Percentiles rank a stretch among this genome's conserved stretches.
Evolutionary conservation across 2,329 filamentous ascomycete species (phyloP).

Genomic region (Calonectria hongkongensis): DNA sequence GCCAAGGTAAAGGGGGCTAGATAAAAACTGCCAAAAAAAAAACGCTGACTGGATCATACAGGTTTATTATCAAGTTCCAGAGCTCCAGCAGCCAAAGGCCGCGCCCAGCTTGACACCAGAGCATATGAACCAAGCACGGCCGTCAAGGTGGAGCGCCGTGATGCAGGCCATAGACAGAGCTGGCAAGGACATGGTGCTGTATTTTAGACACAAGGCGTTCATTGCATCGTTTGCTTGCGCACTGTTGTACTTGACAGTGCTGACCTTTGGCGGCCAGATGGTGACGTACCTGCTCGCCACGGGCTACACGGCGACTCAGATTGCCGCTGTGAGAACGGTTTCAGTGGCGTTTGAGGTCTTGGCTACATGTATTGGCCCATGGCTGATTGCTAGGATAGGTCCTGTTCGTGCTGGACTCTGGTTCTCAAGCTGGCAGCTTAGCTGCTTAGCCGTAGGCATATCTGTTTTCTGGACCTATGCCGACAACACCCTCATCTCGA

Average conservation of each 20-base stretch:
- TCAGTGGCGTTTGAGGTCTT: conserved; percentile 74
- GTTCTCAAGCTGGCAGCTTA: conserved; percentile 81
- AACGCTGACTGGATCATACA: conserved; percentile 30
- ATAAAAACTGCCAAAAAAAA: too few relatives aligned
- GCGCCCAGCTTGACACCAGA: conserved; percentile 31
- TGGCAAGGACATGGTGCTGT: conserved; percentile 59
- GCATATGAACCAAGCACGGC: neutral
- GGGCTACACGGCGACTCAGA: conserved; percentile 70
- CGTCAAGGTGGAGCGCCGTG: conserved; percentile 11
- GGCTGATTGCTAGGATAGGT: conserved; percentile 73
- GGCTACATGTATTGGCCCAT: conserved; percentile 77
- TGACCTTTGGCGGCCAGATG: conserved; percentile 78
- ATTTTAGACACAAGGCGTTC: conserved; percentile 73
- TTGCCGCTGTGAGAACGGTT: conserved; percentile 72
- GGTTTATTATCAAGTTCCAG: conserved; percentile 54
- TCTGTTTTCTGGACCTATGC: conserved; percentile 62
- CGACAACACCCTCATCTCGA: conserved; percentile 60
- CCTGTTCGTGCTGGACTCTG: conserved; percentile 81
- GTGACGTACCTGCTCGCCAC: conserved; percentile 76
- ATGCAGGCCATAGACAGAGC: conserved; percentile 40
- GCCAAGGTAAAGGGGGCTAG: conserved; percentile 42
- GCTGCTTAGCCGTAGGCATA: conserved; percentile 69
- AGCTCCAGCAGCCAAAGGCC: conserved; percentile 52
- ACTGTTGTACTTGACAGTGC: conserved; percentile 77
- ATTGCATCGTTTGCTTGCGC: conserved; percentile 76